Conservation (phyloP, 2,329 filamentous ascomycete genomes). For the Thielaviopsis cerberus region DNA sequence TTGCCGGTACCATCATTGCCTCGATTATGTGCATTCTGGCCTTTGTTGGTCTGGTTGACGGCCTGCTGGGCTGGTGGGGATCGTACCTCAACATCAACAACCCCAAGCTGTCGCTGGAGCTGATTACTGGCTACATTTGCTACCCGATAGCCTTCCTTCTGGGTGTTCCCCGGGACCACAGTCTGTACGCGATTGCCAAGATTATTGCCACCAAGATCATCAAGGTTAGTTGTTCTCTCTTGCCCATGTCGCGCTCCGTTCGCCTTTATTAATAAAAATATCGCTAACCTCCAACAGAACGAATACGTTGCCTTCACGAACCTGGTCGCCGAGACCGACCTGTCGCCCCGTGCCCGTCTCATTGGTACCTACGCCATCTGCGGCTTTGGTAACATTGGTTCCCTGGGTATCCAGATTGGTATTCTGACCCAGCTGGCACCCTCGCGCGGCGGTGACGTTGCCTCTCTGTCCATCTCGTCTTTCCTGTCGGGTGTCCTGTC, state of each 20-base stretch:
- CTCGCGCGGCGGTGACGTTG: slow-evolving; percentile 53
- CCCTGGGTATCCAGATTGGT: slow-evolving; percentile 76
- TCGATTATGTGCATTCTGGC: slow-evolving; percentile 73
- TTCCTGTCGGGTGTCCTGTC: slow-evolving; percentile 60
- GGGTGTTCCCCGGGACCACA: slow-evolving; percentile 48
- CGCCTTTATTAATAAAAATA: no score
- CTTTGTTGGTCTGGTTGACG: slow-evolving; percentile 54
- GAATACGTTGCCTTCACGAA: slow-evolving; percentile 56
- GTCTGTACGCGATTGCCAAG: slow-evolving; percentile 53
- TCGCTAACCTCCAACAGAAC: slow-evolving; percentile 34
- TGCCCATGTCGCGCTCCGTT: not conserved
- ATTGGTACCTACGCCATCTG: slow-evolving; percentile 79
- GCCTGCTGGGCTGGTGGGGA: slow-evolving; percentile 68
- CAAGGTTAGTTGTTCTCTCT: slow-evolving; percentile 23
- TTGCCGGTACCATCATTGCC: slow-evolving; percentile 63
- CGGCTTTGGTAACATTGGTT: slow-evolving; percentile 71
- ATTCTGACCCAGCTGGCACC: slow-evolving; percentile 69
- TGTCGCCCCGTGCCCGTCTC: slow-evolving; percentile 53
- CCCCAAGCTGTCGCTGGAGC: slow-evolving; percentile 43
- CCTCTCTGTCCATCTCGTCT: slow-evolving; percentile 56
- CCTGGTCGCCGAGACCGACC: slow-evolving; percentile 34
- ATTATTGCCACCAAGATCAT: slow-evolving; percentile 77
- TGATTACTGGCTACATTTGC: slow-evolving; percentile 59
- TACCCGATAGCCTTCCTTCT: slow-evolving; percentile 68
- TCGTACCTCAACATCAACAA: slow-evolving; percentile 55